Conservation (phyloP, 495 filamentous ascomycete genomes). For the Penicillium roqueforti region DNA sequence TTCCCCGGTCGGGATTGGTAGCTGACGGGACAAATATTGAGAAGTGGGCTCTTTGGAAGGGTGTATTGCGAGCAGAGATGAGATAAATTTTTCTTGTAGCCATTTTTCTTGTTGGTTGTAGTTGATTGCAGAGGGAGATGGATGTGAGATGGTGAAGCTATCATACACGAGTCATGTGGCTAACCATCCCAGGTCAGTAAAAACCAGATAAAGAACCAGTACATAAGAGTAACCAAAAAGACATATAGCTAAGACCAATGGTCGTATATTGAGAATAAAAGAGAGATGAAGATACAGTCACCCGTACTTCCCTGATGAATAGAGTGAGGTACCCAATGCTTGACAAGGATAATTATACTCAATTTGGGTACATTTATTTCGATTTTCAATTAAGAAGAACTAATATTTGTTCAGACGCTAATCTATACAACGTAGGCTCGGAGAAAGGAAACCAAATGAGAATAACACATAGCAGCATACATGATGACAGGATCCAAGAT, state of each 20-base stretch:
- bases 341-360: too few species aligned
- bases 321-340: background rate
- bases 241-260: too few species aligned
- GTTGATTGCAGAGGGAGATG: background rate
- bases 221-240: too few species aligned
- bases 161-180: background rate
- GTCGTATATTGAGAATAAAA: too few species aligned
- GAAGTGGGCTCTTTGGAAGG: conserved; percentile 31
- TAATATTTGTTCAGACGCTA: background rate
- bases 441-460: background rate
- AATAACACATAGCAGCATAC: too few species aligned
- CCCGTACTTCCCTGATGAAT: too few species aligned
- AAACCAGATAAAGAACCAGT: too few species aligned
- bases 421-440: background rate
- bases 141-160: background rate
- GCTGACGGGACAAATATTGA: conserved; percentile 32
- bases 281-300: too few species aligned
- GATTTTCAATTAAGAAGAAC: background rate
- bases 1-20: conserved; percentile 14
- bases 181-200: background rate
- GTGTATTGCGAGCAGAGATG: conserved; percentile 20
- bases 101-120: background rate
- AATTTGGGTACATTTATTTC: too few species aligned
- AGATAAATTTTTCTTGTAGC: conserved; percentile 21
- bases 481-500: too few species aligned